A percentile compares a stretch with the other conserved stretches of the same genome.
phyloP scores from a whole-genome alignment of 768 basidiomycete genomes.

The Hericium coralloides region DNA sequence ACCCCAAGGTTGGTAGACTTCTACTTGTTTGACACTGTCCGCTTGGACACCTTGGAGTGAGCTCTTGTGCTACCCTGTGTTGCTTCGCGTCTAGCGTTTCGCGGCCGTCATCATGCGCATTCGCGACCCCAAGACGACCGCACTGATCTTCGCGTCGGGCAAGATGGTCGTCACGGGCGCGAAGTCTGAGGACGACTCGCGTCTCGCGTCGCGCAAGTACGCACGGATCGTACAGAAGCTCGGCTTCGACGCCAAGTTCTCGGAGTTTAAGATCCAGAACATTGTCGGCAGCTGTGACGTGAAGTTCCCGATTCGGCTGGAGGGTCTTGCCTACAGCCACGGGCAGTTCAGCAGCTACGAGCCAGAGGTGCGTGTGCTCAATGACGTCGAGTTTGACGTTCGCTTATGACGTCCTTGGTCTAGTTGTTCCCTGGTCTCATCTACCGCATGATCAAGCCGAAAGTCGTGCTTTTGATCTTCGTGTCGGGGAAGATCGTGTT shows the following conservation, averaged over 20 bases:
- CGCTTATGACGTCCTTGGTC: not conserved
- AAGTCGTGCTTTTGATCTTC: conserved; percentile 97
- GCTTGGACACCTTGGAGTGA: conserved; percentile 42
- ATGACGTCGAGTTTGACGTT: not conserved
- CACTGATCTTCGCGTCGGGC: conserved; percentile 97
- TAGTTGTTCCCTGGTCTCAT: conserved; percentile 99
- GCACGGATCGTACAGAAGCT: conserved; percentile 99
- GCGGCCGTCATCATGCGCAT: conserved; percentile 99
- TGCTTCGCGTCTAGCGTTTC: conserved; percentile 79
- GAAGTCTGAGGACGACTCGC: conserved; percentile 96
- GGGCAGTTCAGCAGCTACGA: conserved; percentile 97
- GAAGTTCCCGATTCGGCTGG: conserved; percentile 96
- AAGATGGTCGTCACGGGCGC: conserved; percentile 99
- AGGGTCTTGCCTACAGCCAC: conserved; percentile 96
- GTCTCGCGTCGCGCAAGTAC: conserved; percentile 95
- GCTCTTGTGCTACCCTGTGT: conserved; percentile 46
- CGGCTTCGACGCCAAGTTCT: conserved; percentile 98
- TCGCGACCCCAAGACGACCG: conserved; percentile 98
- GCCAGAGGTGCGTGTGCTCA: conserved; percentile 68
- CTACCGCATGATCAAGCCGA: conserved; percentile 99
- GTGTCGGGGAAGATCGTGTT: conserved; percentile 99
- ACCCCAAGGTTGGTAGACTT: conserved; percentile 91
- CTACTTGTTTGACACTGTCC: conserved; percentile 27
- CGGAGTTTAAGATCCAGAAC: conserved; percentile 99
- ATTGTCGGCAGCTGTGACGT: conserved; percentile 98